Conservation (phyloP, 2,329 filamentous ascomycete species). For the Pezicula rhizophila region DNA sequence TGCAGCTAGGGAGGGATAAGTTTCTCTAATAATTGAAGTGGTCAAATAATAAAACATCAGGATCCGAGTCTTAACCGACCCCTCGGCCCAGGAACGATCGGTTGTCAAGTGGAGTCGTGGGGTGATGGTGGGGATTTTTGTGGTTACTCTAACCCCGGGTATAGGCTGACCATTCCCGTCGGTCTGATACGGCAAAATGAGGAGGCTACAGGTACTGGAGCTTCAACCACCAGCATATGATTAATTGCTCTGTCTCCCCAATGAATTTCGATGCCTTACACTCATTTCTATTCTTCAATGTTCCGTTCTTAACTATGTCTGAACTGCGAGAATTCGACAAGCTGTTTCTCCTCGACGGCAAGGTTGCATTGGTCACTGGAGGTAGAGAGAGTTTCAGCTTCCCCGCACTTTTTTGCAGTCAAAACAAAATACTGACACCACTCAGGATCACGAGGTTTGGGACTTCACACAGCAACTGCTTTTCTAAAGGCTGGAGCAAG, state of each 20-base stretch:
- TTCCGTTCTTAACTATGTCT: constrained; percentile 9
- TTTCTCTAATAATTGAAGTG: not conserved
- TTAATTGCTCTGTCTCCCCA: no score
- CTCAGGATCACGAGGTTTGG: constrained; percentile 46
- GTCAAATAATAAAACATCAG: not conserved
- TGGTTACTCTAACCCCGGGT: not conserved
- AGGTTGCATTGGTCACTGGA: constrained; percentile 26
- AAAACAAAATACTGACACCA: not conserved
- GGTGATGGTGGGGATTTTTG: not conserved
- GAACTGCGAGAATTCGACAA: constrained; percentile 13
- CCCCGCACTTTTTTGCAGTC: not conserved
- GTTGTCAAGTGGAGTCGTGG: not conserved
- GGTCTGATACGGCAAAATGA: not conserved
- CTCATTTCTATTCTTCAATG: not conserved
- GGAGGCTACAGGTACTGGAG: not conserved
- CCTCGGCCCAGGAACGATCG: no score
- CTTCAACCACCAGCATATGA: no score
- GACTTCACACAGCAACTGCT: constrained; percentile 58
- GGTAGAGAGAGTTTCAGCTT: constrained; percentile 12
- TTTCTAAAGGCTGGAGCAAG: constrained; percentile 65
- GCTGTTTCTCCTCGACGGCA: constrained; percentile 16
- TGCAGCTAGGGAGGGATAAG: not conserved
- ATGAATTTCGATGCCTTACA: no score
- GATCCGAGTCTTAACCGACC: no score
- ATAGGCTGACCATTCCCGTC: not conserved